Evolutionary conservation across 2,329 filamentous ascomycete species (phyloP), one percentile per base, ranked within the genome.

Genomic region (Sporothrix schenckii): DNA sequence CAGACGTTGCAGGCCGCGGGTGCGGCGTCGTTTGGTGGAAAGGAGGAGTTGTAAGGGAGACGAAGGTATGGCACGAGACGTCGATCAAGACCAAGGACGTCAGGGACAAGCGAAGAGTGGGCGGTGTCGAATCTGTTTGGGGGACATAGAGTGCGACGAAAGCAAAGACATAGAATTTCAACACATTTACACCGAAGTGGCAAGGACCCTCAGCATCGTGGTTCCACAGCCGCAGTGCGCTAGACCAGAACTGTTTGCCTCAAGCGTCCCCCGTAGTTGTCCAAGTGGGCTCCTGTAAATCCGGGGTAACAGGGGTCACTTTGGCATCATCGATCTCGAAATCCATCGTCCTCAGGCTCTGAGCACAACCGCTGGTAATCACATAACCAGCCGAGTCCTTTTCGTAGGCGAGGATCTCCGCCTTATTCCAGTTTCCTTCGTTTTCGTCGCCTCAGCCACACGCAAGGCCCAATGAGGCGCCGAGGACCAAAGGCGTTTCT

Each of bases 1-100:
- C 72, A 74, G 72, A 50, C 72, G 16, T 65, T 75, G 24, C 56
- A 66, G 53, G 69, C 50, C 3, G 61, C 52, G 4, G 39, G 41
- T 13, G 61, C 41, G 2, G 52, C 41, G 2, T 50, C 19, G 52
- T 19, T 50, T 21, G 49, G 63, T 19, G 49, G 47, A 10, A 70
- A 70, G 16, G 67, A 72, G 7, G 70, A 72, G 70, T 10, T 69
- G 44, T 71, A 10, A 56, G 34, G 34, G 2, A 24, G 16, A 9
- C 41, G 41, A 44, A 16, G 14, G 1, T 2, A 13, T 16, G 2
- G 41, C 2, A 9, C 41, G 34, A 27, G n/a, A 16, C 1, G 21
- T 9, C 5, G 11, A 24, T 27, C 11, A 27, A 24, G 52, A 13
- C 10, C n/a, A n/a, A 6, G 10, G 11, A 6, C 11, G 34, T 24